Evolutionary conservation across 768 basidiomycete species (phyloP).

Genomic region (Tricholoma hemisulphureum): DNA sequence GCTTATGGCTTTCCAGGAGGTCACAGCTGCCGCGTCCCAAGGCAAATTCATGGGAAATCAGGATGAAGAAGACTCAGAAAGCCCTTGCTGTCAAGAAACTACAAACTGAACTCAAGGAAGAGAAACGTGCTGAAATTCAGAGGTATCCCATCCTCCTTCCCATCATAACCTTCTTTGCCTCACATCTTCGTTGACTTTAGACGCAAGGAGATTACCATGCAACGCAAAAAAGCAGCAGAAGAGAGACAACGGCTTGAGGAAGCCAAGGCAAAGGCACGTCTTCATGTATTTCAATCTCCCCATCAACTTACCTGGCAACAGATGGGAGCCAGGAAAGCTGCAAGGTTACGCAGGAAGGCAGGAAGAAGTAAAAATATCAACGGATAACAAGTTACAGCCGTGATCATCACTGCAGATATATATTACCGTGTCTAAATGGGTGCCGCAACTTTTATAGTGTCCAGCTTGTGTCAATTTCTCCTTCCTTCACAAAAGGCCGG

Average conservation of each 20-base stretch:
- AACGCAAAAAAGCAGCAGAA: conserved; percentile 71
- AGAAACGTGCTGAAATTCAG: conserved; percentile 66
- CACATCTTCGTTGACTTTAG: conserved; percentile 32
- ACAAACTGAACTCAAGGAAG: conserved; percentile 69
- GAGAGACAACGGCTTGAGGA: conserved; percentile 69
- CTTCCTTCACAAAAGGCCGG: conserved; percentile 78
- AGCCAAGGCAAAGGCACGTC: conserved; percentile 57
- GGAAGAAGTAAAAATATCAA: conserved; percentile 82
- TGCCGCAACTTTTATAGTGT: conserved; percentile 43
- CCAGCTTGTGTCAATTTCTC: conserved; percentile 80
- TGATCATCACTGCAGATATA: conserved; percentile 3
- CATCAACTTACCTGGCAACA: conserved; percentile 25
- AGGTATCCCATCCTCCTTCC: conserved; percentile 40
- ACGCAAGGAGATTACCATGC: conserved; percentile 63
- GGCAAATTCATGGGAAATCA: conserved; percentile 62
- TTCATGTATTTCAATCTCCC: background rate
- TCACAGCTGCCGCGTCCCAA: conserved; percentile 70
- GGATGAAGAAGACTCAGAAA: conserved; percentile 68
- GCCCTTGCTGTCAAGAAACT: conserved; percentile 72
- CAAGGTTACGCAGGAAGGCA: conserved; percentile 66
- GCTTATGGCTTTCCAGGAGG: conserved; percentile 39
- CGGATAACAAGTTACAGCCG: conserved; percentile 53
- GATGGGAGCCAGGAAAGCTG: conserved; percentile 82
- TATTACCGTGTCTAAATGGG: background rate
- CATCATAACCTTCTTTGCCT: background rate